Conservation (phyloP, 345 rosid species). For the Clarkia xantiana region DNA sequence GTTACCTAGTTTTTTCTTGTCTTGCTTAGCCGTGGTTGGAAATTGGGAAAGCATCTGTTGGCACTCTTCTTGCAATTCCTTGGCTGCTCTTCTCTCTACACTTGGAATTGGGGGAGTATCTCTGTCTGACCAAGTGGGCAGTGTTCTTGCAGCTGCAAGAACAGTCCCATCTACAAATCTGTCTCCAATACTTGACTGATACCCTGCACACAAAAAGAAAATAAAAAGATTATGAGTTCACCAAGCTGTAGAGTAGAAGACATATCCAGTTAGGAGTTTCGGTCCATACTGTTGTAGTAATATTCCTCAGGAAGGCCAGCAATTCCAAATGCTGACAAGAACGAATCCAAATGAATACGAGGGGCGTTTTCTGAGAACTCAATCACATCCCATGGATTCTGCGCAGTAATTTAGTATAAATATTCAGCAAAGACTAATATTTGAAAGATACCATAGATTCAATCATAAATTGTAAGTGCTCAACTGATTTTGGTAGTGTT, state of each 20-base stretch:
- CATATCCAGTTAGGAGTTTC: background rate
- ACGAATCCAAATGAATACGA: slow-evolving; percentile 69
- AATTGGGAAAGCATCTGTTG: slow-evolving; percentile 49
- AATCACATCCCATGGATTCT: slow-evolving; percentile 90
- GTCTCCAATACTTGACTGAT: slow-evolving; percentile 27
- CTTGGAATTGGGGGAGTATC: slow-evolving; percentile 78
- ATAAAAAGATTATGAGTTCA: slow-evolving; percentile 3
- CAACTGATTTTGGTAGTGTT: background rate
- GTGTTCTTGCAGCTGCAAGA: slow-evolving; percentile 75
- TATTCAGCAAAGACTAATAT: background rate
- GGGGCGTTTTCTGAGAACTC: slow-evolving; percentile 53
- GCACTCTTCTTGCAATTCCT: slow-evolving; percentile 75
- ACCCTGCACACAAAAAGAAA: slow-evolving; percentile 34
- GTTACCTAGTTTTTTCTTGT: slow-evolving; percentile 56
- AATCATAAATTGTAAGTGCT: background rate
- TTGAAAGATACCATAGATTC: background rate
- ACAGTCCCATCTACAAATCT: slow-evolving; percentile 77
- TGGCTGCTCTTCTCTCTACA: slow-evolving; percentile 59
- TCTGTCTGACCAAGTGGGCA: slow-evolving; percentile 81
- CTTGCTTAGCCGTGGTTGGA: slow-evolving; percentile 59
- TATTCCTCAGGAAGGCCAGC: slow-evolving; percentile 80
- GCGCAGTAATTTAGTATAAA: slow-evolving; percentile 14
- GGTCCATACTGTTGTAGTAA: slow-evolving; percentile 50
- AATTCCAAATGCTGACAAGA: slow-evolving; percentile 66
- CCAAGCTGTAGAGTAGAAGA: background rate